Evolutionary conservation across 441 rosid species (phyloP).

Genomic region (Pelargonium fulgidum): DNA sequence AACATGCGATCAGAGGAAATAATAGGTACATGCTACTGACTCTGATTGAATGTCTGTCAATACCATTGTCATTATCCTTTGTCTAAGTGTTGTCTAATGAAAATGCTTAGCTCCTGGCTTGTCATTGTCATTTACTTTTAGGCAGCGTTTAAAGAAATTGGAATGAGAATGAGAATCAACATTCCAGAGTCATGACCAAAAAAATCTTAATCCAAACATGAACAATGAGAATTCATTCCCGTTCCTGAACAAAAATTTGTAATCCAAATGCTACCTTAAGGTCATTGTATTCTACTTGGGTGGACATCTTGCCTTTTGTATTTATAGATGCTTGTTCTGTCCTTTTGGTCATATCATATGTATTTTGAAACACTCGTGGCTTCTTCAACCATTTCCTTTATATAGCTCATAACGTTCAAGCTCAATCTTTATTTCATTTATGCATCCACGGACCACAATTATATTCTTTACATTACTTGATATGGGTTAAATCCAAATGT

Average conservation of each 20-base stretch:
- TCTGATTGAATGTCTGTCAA: background rate
- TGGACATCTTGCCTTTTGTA: background rate
- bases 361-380: background rate
- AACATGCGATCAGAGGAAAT: constrained; percentile 29
- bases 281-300: too few relatives aligned
- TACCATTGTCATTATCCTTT: background rate
- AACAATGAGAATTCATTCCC: too few relatives aligned
- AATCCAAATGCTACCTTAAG: too few relatives aligned
- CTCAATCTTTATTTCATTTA: background rate
- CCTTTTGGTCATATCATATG: background rate
- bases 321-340: background rate
- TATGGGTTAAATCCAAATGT: background rate
- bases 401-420: background rate
- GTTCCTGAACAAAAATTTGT: too few relatives aligned
- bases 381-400: background rate
- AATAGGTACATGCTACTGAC: constrained; percentile 28
- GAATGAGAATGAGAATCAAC: too few relatives aligned
- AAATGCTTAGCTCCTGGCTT: background rate
- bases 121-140: background rate
- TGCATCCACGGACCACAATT: background rate
- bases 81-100: background rate
- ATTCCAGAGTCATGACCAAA: too few relatives aligned
- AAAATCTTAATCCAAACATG: too few relatives aligned
- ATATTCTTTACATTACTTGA: background rate
- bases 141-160: too few relatives aligned